A percentile compares a stretch with the other conserved stretches of the same genome.
Conservation (phyloP, 768 basidiomycete species). For the Phlegmacium glaucopus region DNA sequence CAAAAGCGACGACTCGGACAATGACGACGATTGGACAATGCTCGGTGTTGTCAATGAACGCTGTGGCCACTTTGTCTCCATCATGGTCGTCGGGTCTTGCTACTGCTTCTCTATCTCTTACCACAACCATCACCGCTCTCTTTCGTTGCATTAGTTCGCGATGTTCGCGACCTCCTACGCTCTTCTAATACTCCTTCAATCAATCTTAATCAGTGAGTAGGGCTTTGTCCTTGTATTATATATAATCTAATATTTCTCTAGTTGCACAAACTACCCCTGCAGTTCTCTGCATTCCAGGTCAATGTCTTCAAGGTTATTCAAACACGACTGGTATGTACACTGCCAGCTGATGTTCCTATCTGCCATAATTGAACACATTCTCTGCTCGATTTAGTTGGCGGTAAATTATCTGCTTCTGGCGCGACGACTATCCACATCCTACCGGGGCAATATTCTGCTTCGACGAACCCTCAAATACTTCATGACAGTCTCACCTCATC, state of each 20-base stretch:
- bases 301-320: constrained; percentile 79
- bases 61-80: too few relatives aligned
- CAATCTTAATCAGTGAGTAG: constrained; percentile 13
- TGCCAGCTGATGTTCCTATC: constrained; percentile 5
- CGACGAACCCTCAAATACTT: constrained; percentile 70
- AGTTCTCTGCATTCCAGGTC: constrained; percentile 80
- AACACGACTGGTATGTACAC: constrained; percentile 67
- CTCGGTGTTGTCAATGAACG: too few relatives aligned
- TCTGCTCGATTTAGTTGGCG: constrained; percentile 52
- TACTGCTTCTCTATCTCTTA: constrained; percentile 17
- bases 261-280: constrained; percentile 58
- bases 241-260: constrained; percentile 13
- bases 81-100: neutral
- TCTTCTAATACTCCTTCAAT: constrained; percentile 10
- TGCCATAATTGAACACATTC: constrained; percentile 15
- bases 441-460: constrained; percentile 71
- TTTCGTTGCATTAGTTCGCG: too few relatives aligned
- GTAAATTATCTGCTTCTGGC: constrained; percentile 55
- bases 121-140: constrained; percentile 21
- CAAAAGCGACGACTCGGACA: too few relatives aligned
- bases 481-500: constrained; percentile 64
- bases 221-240: constrained; percentile 1
- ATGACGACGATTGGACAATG: too few relatives aligned
- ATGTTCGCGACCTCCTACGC: constrained; percentile 20
- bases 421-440: constrained; percentile 62